A percentile compares a stretch with the other conserved stretches of the same genome.
Evolutionary conservation across 345 rosid genomes (phyloP).

Genomic region (Cardamine resedifolia): DNA sequence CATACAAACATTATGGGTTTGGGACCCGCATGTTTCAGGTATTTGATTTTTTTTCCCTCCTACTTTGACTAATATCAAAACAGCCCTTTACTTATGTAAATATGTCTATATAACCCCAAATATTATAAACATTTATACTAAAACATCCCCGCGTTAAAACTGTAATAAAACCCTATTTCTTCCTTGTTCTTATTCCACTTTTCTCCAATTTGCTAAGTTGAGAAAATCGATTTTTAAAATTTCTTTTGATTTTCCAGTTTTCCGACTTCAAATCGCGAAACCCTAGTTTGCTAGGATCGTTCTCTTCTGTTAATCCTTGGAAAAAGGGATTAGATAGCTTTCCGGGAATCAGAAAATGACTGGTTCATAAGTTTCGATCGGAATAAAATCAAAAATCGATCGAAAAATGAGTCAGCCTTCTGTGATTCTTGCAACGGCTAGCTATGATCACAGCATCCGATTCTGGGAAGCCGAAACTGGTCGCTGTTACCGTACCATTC

Average conservation of each 20-base stretch:
- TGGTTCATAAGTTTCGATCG: neutral
- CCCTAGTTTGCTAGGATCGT: slow-evolving; percentile 4
- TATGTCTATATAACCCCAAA: neutral
- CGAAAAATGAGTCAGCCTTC: slow-evolving; percentile 72
- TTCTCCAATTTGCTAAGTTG: neutral
- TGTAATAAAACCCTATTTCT: slow-evolving; percentile 18
- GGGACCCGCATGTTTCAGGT: neutral
- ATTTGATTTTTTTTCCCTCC: neutral
- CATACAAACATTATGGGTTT: neutral
- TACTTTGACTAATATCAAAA: neutral
- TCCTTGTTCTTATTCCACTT: neutral
- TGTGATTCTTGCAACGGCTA: slow-evolving; percentile 89
- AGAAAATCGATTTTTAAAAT: neutral
- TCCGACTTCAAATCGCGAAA: slow-evolving; percentile 16
- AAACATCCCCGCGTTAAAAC: neutral
- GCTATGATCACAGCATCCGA: slow-evolving; percentile 88
- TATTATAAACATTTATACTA: neutral
- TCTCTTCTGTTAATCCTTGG: neutral
- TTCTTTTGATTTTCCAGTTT: neutral
- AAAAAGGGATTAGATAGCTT: neutral
- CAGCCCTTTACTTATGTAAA: neutral
- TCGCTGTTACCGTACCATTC: slow-evolving; percentile 90
- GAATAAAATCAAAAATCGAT: neutral
- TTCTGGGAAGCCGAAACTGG: slow-evolving; percentile 98
- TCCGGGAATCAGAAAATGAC: neutral